Conservation (phyloP, 306 rosid species). For the Cicer cuneatum region DNA sequence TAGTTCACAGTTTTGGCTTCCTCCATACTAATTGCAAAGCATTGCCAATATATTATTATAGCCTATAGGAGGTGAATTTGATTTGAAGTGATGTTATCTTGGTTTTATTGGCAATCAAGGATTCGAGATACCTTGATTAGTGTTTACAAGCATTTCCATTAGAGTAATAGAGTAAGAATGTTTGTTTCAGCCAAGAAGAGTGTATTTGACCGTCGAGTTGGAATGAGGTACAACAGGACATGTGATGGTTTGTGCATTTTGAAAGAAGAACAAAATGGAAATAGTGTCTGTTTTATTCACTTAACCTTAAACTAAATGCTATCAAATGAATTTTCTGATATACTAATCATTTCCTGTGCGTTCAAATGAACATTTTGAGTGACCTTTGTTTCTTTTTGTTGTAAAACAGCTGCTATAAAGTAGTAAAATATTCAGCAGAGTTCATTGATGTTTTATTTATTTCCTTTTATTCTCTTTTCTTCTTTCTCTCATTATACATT, state of each 20-base stretch:
- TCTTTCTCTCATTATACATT: background rate
- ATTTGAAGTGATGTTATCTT: background rate
- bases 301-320: background rate
- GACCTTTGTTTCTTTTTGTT: constrained; percentile 12
- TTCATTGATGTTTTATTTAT: constrained; percentile 12
- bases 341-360: background rate
- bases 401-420: background rate
- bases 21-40: constrained; percentile 10
- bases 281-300: background rate
- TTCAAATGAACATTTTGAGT: background rate
- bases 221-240: background rate
- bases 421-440: constrained; percentile 3
- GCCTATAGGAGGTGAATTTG: constrained; percentile 4
- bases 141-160: background rate
- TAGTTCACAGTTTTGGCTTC: background rate
- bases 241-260: background rate
- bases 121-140: constrained; percentile 2
- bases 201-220: background rate
- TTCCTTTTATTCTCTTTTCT: background rate
- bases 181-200: background rate
- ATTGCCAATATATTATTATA: background rate
- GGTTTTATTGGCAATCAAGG: background rate
- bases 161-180: background rate
- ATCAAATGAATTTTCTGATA: too few relatives aligned
- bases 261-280: background rate